Evolutionary conservation across 257 asterid species (phyloP).

Genomic region (Striga asiatica): DNA sequence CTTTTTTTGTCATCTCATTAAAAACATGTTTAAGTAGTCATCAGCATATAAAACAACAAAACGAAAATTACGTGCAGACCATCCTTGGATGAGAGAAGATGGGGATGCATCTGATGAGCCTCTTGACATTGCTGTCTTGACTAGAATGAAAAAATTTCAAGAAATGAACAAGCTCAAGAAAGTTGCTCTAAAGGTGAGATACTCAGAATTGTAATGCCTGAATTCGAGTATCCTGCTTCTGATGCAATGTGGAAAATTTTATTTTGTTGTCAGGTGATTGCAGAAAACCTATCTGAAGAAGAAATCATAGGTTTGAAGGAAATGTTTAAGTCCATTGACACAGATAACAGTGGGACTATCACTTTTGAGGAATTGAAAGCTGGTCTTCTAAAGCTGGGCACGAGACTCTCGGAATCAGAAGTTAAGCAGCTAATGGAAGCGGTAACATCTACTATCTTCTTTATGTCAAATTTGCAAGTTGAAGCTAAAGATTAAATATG

Average conservation of each 20-base stretch:
- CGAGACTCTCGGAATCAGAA: slow-evolving; percentile 60
- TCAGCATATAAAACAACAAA: too few relatives aligned
- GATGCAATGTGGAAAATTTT: neutral
- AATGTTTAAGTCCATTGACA: slow-evolving; percentile 67
- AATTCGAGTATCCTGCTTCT: neutral
- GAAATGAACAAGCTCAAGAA: slow-evolving; percentile 81
- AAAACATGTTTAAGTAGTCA: too few relatives aligned
- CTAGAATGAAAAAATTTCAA: slow-evolving; percentile 69
- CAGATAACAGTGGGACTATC: slow-evolving; percentile 64
- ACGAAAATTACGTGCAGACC: slow-evolving; percentile 30
- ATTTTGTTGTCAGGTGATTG: slow-evolving; percentile 43
- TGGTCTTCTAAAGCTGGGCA: slow-evolving; percentile 57
- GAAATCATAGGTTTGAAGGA: slow-evolving; percentile 78
- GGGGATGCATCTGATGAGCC: slow-evolving; percentile 80
- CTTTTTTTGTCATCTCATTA: neutral
- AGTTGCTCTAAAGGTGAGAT: slow-evolving; percentile 63
- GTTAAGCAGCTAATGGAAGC: slow-evolving; percentile 74
- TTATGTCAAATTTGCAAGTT: neutral
- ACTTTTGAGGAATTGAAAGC: slow-evolving; percentile 63
- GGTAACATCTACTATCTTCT: slow-evolving; percentile 24
- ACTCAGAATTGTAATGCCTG: neutral
- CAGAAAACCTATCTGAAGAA: slow-evolving; percentile 76
- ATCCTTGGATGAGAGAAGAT: slow-evolving; percentile 85
- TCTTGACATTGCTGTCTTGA: slow-evolving; percentile 63
- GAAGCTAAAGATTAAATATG: neutral